Evolutionary conservation across 176 grass and related monocot genomes (phyloP), one percentile per base, ranked within the genome.

Genomic region (Paspalum notatum): DNA sequence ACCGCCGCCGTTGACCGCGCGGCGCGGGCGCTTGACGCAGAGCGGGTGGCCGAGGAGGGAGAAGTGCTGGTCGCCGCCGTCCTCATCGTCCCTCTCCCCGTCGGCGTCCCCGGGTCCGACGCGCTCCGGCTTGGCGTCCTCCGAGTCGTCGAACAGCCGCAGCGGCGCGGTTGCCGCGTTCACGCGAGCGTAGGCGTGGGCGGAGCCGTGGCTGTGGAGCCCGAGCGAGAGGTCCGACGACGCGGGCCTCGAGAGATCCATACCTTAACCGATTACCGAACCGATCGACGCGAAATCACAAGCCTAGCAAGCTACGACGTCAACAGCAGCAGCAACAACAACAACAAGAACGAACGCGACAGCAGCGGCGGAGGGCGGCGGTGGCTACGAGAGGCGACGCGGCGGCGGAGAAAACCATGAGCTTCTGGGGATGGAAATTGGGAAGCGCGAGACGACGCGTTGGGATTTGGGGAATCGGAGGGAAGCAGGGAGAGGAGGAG

Each of bases 181-280:
- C 78, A 39, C 47, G 68, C 82, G 70, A 20, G 68, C 80, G 57
- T 80, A 68, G 20, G 18, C 79, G 65, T 55, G 77, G 15, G 54
- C 18, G 24, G 46, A 76, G 1, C 53, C 66, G 20, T 72, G 83
- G 17, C 86, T 71, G 65, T 92, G 92, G 76, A 99, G 84, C 1
- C 85, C 92, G 8, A 99, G 90, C 58, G 96, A 93, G 44, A 95
- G 96, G 75, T 89, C 90, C 46, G 96, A 93, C 81, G 86, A 84
- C 54, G 83, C 78, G 0, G 87, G 75, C 41, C 76, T 78, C 12
- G 87, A 83, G 75, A 93, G 86, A 86, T 99, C 92, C 96, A 99
- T 97, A 14, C 12, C 64, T 77, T 42, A 11, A 11, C 16, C 0
- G 55, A 70, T 62, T 57, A 4, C 17, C 76, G 11, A 10, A 41